Evolutionary conservation across 345 rosid genomes (phyloP).

Genomic region (Euclidium syriacum): DNA sequence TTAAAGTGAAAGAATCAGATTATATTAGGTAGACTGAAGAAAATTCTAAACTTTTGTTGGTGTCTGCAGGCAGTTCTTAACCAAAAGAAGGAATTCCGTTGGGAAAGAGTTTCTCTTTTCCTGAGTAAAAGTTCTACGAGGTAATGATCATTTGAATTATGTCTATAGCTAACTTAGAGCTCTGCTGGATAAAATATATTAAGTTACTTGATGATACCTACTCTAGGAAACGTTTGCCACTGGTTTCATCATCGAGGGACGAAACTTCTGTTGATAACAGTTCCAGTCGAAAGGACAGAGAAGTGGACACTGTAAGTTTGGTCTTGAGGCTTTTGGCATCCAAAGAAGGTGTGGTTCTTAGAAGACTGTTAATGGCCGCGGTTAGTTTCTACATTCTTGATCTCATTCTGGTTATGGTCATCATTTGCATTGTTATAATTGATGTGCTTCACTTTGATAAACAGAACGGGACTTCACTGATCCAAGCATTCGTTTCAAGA

Average conservation of each 20-base stretch:
- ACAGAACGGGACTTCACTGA: conserved; percentile 81
- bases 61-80: conserved; percentile 63
- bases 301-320: conserved; percentile 42
- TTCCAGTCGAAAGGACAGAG: conserved; percentile 35
- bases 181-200: neutral
- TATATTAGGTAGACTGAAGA: neutral
- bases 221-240: conserved; percentile 51
- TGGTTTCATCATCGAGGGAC: conserved; percentile 28
- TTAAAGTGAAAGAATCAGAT: neutral
- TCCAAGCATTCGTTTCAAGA: conserved; percentile 62
- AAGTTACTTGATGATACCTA: conserved; percentile 2
- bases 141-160: conserved; percentile 27
- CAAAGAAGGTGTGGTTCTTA: conserved; percentile 68
- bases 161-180: conserved; percentile 2
- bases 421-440: too few relatives aligned
- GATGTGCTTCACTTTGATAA: conserved; percentile 17
- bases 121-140: conserved; percentile 59
- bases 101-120: conserved; percentile 80
- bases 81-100: conserved; percentile 74
- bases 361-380: conserved; percentile 87
- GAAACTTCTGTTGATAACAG: conserved; percentile 35
- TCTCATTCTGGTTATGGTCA: too few relatives aligned
- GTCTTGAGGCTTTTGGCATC: conserved; percentile 69
- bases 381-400: conserved; percentile 45
- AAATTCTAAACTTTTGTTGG: conserved; percentile 5